Base-by-base conservation (phyloP, 768 basidiomycete genomes). In the Lactarius indigo region DNA sequence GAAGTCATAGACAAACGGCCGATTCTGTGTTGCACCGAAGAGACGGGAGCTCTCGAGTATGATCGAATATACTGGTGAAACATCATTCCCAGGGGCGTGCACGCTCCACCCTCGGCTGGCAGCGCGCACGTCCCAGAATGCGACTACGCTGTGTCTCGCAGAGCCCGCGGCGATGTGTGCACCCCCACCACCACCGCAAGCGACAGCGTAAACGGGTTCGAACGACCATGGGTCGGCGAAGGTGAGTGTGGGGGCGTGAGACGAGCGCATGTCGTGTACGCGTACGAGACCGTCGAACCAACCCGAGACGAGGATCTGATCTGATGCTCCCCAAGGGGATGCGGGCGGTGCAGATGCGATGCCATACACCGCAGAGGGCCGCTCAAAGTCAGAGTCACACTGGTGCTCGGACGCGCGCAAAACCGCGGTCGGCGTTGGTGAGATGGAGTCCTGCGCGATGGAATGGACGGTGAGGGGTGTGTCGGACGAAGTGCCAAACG, bases 1-100 rank as follows among this genome's bases (percentile, higher is more conserved):
- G 71, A 94, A 93, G 75, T 94, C 91, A 61, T 87, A 85, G 15
- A 92, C 86, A 73, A 92, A 93, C 7, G 89, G 84, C 54, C 91
- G 78, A 69, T 85, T 87, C 73, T 93, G 86, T 10, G 90, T 92
- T 4, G 80, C 90, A 13, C 91, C 92, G 69, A 89, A 94, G 55
- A 92, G 76, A 47, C 92, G 85, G 18, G 90, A 88, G 68, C 90
- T 87, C 75, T 94, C 92, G 26, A 92, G 77, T 39, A 87, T 74
- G 57, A 94, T 74, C 7, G 84, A 82, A 74, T 93, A 94, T 2
- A 94, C 89, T 0, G 92, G 92, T 1, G 89, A 91, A 1, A 81
- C 77, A 72, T 92, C 90, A 72, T 91, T 91, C 5, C 88, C 87
- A 1, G 92, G 92, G 2, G 88, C 88, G 73, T 92, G 85, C 7